A percentile compares a stretch with the other conserved stretches of the same genome.
These are phyloP conservation scores for Penicillium sp. DNA, from an alignment of 2,329 filamentous ascomycete genomes.

Conservation along the genomic window DNA sequence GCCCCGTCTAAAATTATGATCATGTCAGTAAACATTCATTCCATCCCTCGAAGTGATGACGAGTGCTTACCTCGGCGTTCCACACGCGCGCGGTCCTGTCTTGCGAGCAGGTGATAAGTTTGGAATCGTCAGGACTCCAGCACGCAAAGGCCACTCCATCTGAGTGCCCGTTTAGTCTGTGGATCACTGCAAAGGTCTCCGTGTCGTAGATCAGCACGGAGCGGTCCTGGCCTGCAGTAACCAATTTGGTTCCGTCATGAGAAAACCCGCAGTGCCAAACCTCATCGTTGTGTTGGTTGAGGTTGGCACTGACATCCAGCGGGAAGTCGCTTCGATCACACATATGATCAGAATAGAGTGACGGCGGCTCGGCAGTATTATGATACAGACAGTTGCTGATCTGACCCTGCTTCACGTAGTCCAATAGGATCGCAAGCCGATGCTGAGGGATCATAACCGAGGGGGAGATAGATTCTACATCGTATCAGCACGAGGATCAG, in stretches of 20 bases:
- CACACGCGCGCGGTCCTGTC: slow-evolving; percentile 76
- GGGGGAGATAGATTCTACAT: slow-evolving; percentile 81
- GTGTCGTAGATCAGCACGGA: slow-evolving; percentile 83
- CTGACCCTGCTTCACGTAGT: slow-evolving; percentile 82
- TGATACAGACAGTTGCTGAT: slow-evolving; percentile 86
- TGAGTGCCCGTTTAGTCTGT: slow-evolving; percentile 67
- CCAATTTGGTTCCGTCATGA: slow-evolving; percentile 78
- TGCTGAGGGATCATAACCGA: slow-evolving; percentile 97
- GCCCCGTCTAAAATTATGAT: slow-evolving; percentile 58
- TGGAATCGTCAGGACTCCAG: slow-evolving; percentile 90
- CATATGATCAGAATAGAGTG: slow-evolving; percentile 83
- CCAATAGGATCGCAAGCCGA: slow-evolving; percentile 76
- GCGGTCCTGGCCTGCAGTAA: slow-evolving; percentile 77
- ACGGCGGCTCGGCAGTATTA: slow-evolving; percentile 76
- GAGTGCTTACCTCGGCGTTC: slow-evolving; percentile 64
- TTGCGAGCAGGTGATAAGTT: slow-evolving; percentile 80
- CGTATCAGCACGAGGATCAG: slow-evolving; percentile 34
- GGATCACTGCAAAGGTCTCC: slow-evolving; percentile 66
- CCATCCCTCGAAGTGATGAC: neutral
- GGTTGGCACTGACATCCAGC: slow-evolving; percentile 68
- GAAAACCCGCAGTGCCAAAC: slow-evolving; percentile 94
- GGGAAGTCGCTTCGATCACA: slow-evolving; percentile 84
- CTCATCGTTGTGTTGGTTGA: slow-evolving; percentile 76
- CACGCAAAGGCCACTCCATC: slow-evolving; percentile 75
- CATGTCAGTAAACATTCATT: slow-evolving; percentile 15